These are phyloP conservation scores for Plantago ovata DNA, from an alignment of 257 asterid species.

Conservation along the genomic window DNA sequence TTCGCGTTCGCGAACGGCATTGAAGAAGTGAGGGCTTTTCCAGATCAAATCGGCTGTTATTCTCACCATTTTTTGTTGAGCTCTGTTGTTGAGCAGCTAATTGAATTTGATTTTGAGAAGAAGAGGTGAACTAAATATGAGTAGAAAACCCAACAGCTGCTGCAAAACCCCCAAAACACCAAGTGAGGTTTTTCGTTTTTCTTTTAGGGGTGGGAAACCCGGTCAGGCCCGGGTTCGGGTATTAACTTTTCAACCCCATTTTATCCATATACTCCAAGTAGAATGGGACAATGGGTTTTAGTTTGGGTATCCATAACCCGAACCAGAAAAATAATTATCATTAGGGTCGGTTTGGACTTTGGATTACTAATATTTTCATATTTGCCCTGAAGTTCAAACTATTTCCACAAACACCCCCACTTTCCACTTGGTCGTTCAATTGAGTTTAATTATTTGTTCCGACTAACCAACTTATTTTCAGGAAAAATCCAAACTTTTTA, in stretches of 20 bases:
- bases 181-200: not conserved
- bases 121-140: conserved; percentile 1
- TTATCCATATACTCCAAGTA: too few relatives aligned
- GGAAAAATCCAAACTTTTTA: too few relatives aligned
- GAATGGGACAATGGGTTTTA: too few relatives aligned
- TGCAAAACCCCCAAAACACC: conserved; percentile 25
- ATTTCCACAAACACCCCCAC: conserved; percentile 9
- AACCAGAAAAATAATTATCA: not conserved
- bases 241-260: too few relatives aligned
- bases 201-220: too few relatives aligned
- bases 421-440: not conserved
- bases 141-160: not conserved
- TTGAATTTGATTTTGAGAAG: not conserved
- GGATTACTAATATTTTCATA: too few relatives aligned
- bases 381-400: not conserved
- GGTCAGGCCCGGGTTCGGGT: too few relatives aligned
- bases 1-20: conserved; percentile 92
- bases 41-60: conserved; percentile 82
- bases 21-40: conserved; percentile 97
- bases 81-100: not conserved
- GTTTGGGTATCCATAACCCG: too few relatives aligned
- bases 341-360: not conserved
- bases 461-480: not conserved
- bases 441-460: too few relatives aligned
- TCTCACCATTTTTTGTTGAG: conserved; percentile 62